Percentiles rank a stretch among this genome's conserved stretches.
phyloP scores from a whole-genome alignment of 176 grass and related monocot species.

The Paspalum vaginatum region DNA sequence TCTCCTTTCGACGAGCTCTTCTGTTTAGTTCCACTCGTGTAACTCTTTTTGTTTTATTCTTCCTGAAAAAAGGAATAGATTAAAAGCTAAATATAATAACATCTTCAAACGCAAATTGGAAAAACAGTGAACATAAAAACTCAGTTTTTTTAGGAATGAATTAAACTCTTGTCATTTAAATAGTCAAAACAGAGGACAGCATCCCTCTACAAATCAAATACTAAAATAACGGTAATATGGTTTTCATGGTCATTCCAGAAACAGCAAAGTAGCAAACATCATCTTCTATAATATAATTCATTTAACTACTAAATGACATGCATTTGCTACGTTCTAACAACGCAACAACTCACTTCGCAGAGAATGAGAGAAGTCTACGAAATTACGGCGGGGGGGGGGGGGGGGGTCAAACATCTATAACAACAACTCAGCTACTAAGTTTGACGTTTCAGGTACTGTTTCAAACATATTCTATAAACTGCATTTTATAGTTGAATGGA shows the following conservation, averaged over 20 bases:
- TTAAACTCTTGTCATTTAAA: constrained; percentile 3
- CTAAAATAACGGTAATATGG: background rate
- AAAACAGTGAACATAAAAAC: background rate
- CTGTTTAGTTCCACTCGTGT: constrained; percentile 83
- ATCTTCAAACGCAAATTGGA: constrained; percentile 26
- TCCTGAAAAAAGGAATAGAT: constrained; percentile 57
- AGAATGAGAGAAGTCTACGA: background rate
- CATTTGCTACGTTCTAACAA: constrained; percentile 1
- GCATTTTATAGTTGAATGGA: too few species aligned
- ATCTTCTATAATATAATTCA: constrained; percentile 4
- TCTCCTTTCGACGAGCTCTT: constrained; percentile 85
- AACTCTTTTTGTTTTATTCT: constrained; percentile 76
- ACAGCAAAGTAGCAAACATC: background rate
- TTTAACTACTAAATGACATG: background rate
- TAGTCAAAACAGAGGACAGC: background rate
- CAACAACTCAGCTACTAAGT: too few species aligned
- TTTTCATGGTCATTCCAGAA: constrained; percentile 3
- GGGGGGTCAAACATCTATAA: too few species aligned
- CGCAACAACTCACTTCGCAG: background rate
- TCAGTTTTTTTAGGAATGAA: constrained; percentile 12
- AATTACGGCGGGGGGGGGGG: too few species aligned
- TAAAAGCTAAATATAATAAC: background rate
- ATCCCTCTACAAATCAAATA: background rate
- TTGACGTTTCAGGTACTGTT: too few species aligned
- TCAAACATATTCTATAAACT: too few species aligned